A percentile compares a stretch with the other conserved stretches of the same genome.
These are phyloP conservation scores for Tolypocladium guangdongense DNA, from an alignment of 2,329 filamentous ascomycete genomes.

Conservation along the genomic window DNA sequence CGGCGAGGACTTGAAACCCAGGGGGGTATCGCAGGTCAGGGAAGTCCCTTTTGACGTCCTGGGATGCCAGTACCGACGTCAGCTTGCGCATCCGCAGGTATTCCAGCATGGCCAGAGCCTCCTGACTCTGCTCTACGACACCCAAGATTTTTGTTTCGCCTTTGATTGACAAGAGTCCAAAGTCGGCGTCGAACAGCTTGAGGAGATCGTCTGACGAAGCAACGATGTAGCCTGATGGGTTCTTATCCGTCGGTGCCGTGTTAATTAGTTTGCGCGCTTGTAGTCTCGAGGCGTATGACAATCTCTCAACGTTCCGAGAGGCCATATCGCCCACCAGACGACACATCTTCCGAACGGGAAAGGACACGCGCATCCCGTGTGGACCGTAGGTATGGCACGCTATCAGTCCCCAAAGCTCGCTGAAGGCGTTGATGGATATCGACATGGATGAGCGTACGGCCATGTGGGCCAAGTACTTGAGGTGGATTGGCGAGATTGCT, in stretches of 20 bases:
- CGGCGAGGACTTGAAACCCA: constrained; percentile 68
- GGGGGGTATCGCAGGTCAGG: constrained; percentile 70
- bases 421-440: constrained; percentile 79
- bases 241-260: constrained; percentile 67
- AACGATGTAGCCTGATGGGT: constrained; percentile 82
- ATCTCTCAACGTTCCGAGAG: constrained; percentile 74
- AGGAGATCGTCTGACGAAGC: constrained; percentile 79
- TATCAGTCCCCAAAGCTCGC: constrained; percentile 79
- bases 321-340: constrained; percentile 76
- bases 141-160: constrained; percentile 87
- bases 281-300: constrained; percentile 75
- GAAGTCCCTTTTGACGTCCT: constrained; percentile 66
- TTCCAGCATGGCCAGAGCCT: constrained; percentile 73
- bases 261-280: constrained; percentile 85
- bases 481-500: constrained; percentile 81
- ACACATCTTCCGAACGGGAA: constrained; percentile 88
- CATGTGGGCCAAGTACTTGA: constrained; percentile 85
- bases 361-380: constrained; percentile 79
- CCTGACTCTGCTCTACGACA: constrained; percentile 62
- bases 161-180: constrained; percentile 70
- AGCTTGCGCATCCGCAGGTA: constrained; percentile 69
- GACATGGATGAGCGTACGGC: constrained; percentile 90
- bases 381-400: constrained; percentile 72
- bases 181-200: constrained; percentile 78
- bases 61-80: constrained; percentile 65